Conservation (phyloP, 441 rosid genomes). For the Adansonia grandidieri region DNA sequence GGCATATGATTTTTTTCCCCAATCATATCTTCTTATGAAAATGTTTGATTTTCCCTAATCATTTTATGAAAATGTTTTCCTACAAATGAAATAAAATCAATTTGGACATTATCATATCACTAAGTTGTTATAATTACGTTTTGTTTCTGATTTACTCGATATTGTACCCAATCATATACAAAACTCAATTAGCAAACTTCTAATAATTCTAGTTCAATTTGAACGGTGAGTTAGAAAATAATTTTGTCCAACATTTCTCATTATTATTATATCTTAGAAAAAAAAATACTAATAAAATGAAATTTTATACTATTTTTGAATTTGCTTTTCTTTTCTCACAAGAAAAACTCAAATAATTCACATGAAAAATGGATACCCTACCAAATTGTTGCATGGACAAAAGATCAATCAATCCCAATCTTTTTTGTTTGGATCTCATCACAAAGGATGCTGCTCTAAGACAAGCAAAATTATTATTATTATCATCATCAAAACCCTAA, state of each 20-base stretch:
- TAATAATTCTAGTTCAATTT: background rate
- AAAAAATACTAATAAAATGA: background rate
- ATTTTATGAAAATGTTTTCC: background rate
- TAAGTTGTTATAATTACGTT: background rate
- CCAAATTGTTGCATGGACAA: conserved; percentile 24
- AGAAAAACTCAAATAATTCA: conserved; percentile 41
- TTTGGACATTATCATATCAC: background rate
- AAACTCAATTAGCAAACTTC: background rate
- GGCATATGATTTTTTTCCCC: background rate
- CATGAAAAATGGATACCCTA: conserved; percentile 24
- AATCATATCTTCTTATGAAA: too few relatives aligned
- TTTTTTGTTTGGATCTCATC: conserved; percentile 15
- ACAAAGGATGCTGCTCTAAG: conserved; percentile 13
- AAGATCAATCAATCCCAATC: conserved; percentile 27
- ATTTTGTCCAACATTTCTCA: background rate
- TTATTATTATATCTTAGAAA: background rate
- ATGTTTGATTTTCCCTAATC: background rate
- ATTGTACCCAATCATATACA: background rate
- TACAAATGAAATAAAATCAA: background rate
- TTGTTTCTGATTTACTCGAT: background rate
- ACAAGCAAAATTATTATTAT: conserved; percentile 14
- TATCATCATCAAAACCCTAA: background rate
- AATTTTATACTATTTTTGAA: background rate
- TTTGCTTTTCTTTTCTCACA: conserved; percentile 32
- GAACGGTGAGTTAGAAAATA: background rate